Evolutionary conservation across 2,329 filamentous ascomycete species (phyloP).

Genomic region (Thelonectria rubi): DNA sequence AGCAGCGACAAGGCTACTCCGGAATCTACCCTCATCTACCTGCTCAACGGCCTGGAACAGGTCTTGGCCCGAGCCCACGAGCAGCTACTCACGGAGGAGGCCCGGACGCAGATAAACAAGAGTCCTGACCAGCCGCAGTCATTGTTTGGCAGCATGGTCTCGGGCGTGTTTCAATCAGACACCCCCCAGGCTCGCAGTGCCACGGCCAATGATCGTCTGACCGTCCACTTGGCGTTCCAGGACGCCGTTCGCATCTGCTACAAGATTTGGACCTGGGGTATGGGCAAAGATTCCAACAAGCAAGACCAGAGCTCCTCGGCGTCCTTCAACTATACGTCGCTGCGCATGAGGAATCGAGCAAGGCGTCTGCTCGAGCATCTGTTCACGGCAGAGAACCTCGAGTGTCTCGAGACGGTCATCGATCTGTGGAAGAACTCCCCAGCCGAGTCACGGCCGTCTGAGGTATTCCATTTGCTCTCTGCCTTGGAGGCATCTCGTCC

Average conservation of each 20-base stretch:
- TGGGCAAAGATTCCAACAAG: conserved; percentile 64
- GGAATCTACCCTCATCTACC: conserved; percentile 80
- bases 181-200: conserved; percentile 78
- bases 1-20: conserved; percentile 51
- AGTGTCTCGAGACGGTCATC: conserved; percentile 91
- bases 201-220: conserved; percentile 92
- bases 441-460: conserved; percentile 59
- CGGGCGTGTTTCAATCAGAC: conserved; percentile 86
- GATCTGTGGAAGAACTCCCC: conserved; percentile 77
- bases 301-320: conserved; percentile 76
- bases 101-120: conserved; percentile 73
- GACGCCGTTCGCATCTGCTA: conserved; percentile 94
- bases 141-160: conserved; percentile 95
- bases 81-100: conserved; percentile 79
- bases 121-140: conserved; percentile 84
- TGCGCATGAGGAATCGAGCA: conserved; percentile 90
- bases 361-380: conserved; percentile 90
- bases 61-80: conserved; percentile 89
- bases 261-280: conserved; percentile 93
- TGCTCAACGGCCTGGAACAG: conserved; percentile 93
- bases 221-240: conserved; percentile 94
- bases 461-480: conserved; percentile 86
- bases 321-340: conserved; percentile 89
- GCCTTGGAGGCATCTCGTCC: conserved; percentile 91
- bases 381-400: conserved; percentile 89